Conservation (phyloP, 495 filamentous ascomycete species). For the Lophiotrema nucula region DNA sequence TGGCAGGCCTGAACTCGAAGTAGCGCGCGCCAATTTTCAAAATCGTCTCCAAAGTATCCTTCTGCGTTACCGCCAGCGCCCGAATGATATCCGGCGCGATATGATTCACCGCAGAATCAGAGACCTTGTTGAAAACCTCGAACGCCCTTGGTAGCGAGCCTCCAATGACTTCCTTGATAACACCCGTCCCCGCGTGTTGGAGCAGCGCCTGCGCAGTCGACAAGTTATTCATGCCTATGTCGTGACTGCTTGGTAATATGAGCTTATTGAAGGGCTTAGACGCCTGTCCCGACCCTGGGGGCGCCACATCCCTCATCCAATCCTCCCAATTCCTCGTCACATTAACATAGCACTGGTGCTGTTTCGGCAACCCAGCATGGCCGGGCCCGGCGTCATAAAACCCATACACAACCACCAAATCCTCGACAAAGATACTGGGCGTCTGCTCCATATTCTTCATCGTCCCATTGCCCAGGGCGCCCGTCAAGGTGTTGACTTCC, state of each 20-base stretch:
- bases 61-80: conserved; percentile 55
- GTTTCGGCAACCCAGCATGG: conserved; percentile 46
- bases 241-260: conserved; percentile 51
- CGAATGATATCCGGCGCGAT: conserved; percentile 51
- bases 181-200: conserved; percentile 40
- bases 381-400: conserved; percentile 54
- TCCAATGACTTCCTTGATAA: conserved; percentile 42
- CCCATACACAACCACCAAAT: conserved; percentile 49
- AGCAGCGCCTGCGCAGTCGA: conserved; percentile 44
- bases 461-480: conserved; percentile 48
- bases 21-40: conserved; percentile 53
- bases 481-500: conserved; percentile 51
- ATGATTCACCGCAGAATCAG: conserved; percentile 25
- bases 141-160: conserved; percentile 23
- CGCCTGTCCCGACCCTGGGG: conserved; percentile 45
- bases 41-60: conserved; percentile 49
- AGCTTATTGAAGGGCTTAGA: conserved; percentile 47
- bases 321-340: conserved; percentile 46
- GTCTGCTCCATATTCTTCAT: conserved; percentile 50
- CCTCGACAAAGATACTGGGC: conserved; percentile 43
- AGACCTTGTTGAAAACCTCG: conserved; percentile 21
- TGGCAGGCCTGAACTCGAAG: conserved; percentile 57
- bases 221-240: conserved; percentile 59
- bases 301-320: conserved; percentile 51
- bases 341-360: conserved; percentile 54